These are phyloP conservation scores for Diaporthe citriasiana DNA, from an alignment of 2,329 filamentous ascomycete species.

Conservation along the genomic window DNA sequence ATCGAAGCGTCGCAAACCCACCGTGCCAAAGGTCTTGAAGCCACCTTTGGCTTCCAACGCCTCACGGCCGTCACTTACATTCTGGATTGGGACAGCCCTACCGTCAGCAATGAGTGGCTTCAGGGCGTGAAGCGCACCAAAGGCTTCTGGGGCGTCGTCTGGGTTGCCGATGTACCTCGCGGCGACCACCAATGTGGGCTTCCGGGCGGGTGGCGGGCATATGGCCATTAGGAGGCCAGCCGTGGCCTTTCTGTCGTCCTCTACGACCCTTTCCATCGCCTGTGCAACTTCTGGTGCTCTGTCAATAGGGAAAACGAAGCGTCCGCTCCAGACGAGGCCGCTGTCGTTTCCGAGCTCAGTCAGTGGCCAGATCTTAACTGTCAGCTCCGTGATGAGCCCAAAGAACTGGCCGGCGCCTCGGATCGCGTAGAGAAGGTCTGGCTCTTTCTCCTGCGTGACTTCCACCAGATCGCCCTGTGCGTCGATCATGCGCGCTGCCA, in stretches of 20 bases:
- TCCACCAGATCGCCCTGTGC: conserved; percentile 49
- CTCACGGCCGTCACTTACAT: conserved; percentile 46
- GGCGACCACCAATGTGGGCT: conserved; percentile 44
- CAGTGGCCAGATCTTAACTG: conserved; percentile 46
- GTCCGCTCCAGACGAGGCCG: conserved; percentile 48
- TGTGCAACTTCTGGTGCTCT: conserved; percentile 47
- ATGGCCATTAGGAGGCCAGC: conserved; percentile 46
- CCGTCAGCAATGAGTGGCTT: conserved; percentile 44
- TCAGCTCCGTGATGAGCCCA: conserved; percentile 51
- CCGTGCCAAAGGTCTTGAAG: conserved; percentile 47
- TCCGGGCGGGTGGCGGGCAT: conserved; percentile 45
- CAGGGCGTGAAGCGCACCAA: conserved; percentile 46
- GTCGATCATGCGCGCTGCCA: conserved; percentile 48
- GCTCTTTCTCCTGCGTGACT: conserved; percentile 45
- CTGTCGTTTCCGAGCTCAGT: conserved; percentile 44
- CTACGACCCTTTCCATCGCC: conserved; percentile 45
- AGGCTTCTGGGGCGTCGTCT: conserved; percentile 44
- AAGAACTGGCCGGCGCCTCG: conserved; percentile 53
- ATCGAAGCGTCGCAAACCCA: conserved; percentile 46
- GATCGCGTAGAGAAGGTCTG: conserved; percentile 52
- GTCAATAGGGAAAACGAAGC: conserved; percentile 48
- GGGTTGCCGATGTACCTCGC: conserved; percentile 43
- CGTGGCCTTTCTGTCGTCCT: conserved; percentile 44
- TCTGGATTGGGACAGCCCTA: conserved; percentile 46
- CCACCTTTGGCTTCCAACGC: conserved; percentile 46